Percentiles rank a stretch among this genome's conserved stretches.
Conservation (phyloP, 2,329 filamentous ascomycete species). For the Esteya vermicola region DNA sequence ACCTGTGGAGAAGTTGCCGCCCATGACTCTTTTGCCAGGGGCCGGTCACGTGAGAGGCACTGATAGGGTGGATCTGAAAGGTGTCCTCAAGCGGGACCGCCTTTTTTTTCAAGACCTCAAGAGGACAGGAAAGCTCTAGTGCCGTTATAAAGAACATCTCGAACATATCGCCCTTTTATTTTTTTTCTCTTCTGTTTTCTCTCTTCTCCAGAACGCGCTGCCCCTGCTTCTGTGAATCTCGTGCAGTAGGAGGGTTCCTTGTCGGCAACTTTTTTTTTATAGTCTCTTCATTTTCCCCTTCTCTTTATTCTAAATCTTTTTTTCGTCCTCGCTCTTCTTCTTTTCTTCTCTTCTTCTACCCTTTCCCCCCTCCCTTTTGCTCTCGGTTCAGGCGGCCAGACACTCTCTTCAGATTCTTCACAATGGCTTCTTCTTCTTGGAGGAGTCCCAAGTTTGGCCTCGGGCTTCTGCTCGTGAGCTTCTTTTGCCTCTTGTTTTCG, state of each 20-base stretch:
- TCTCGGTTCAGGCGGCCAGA: neutral
- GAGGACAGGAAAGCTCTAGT: slow-evolving; percentile 8
- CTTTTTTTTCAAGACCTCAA: slow-evolving; percentile 8
- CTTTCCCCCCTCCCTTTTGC: neutral
- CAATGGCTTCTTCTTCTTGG: slow-evolving; percentile 11
- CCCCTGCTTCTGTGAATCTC: neutral
- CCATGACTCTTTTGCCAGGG: neutral
- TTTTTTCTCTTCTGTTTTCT: neutral
- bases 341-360: neutral
- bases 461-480: slow-evolving; percentile 80
- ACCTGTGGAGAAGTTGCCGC: too few relatives aligned
- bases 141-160: slow-evolving; percentile 3
- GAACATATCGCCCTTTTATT: neutral
- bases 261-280: neutral
- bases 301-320: slow-evolving; percentile 8
- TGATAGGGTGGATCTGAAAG: slow-evolving; percentile 8
- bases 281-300: too few relatives aligned
- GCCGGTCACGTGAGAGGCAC: slow-evolving; percentile 1
- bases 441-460: slow-evolving; percentile 23
- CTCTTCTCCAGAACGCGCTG: neutral
- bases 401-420: neutral
- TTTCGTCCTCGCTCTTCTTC: slow-evolving; percentile 6
- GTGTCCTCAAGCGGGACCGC: slow-evolving; percentile 11
- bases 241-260: neutral
- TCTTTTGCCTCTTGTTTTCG: slow-evolving; percentile 78